These are phyloP conservation scores for Trametopsis cervina DNA, from an alignment of 768 basidiomycete genomes.

Conservation along the genomic window DNA sequence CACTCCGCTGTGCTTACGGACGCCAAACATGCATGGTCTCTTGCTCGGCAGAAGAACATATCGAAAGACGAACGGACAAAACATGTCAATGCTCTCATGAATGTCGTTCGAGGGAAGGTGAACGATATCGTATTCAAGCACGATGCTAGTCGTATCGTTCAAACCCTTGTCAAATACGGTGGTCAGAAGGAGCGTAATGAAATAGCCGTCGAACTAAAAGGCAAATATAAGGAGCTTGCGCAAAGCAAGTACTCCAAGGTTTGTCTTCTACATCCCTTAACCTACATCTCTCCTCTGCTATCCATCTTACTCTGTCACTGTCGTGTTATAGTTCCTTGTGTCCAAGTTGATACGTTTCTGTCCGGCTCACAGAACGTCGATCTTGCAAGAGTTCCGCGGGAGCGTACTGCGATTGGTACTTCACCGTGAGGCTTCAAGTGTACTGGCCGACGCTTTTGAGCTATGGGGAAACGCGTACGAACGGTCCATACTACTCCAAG, in stretches of 20 bases:
- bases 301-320: conserved; percentile 4
- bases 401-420: conserved; percentile 71
- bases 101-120: conserved; percentile 70
- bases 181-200: conserved; percentile 67
- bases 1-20: conserved; percentile 61
- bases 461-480: conserved; percentile 83
- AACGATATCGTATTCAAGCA: conserved; percentile 87
- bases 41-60: conserved; percentile 67
- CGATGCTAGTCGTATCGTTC: conserved; percentile 83
- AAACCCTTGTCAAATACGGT: conserved; percentile 79
- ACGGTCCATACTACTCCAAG: conserved; percentile 69
- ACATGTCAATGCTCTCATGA: conserved; percentile 69
- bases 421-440: conserved; percentile 78
- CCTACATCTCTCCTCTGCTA: neutral
- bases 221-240: conserved; percentile 67
- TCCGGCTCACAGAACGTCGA: conserved; percentile 64
- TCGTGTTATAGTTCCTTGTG: conserved; percentile 56
- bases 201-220: conserved; percentile 78
- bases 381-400: conserved; percentile 74
- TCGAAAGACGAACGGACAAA: conserved; percentile 64
- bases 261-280: neutral
- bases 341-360: conserved; percentile 74
- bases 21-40: conserved; percentile 74
- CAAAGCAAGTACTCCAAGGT: conserved; percentile 92
- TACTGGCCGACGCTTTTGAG: conserved; percentile 86